Base-by-base conservation (phyloP, 768 basidiomycete species). In the Podaxis sp. region DNA sequence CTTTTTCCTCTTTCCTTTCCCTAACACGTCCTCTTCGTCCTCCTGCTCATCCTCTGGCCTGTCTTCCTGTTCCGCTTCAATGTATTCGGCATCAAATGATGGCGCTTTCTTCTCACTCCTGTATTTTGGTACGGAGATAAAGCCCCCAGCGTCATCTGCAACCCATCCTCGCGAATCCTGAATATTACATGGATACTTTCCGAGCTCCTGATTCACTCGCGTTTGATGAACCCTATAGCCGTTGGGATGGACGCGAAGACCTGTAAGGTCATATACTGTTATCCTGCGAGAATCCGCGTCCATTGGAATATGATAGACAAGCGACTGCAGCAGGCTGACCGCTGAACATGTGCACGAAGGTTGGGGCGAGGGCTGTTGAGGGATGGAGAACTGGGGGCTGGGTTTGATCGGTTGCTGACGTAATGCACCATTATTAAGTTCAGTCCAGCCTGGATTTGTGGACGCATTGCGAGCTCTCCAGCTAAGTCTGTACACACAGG, bases 191-290 rank as follows among this genome's bases (percentile, higher is more conserved):
- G 67, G 73, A 33, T 72, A 46, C 30, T 38, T 76, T 61, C 77
- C 74, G 5, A 67, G 69, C 26, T 71, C 68, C 1, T 70, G 63
- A 46, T 80, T 83, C 4, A 57, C 65, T 3, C 77, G 70, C n/a
- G 73, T 72, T 61, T 78, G 82, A 49, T 80, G 75, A 3, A 89
- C 85, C 44, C 88, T 85, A 24, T 79, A 79, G 4, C 88, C 89
- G 68, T 89, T 84, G 22, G 84, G 82, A 63, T 85, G 88, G 3
- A 92, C 70, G 38, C 87, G 83, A n/a, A 90, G 82, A 48, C 81
- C 79, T 0, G 88, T 78, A 39, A 84, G 79, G 69, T 91, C 90
- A 70, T 85, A 87, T 19, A 89, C 82, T 0, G 88, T 89, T 64
- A 75, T 86, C 57, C 74, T 73, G 26, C 84, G 79, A 24, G 4